Base-by-base conservation (phyloP, 768 basidiomycete species). In the Phylloporus sp. region DNA sequence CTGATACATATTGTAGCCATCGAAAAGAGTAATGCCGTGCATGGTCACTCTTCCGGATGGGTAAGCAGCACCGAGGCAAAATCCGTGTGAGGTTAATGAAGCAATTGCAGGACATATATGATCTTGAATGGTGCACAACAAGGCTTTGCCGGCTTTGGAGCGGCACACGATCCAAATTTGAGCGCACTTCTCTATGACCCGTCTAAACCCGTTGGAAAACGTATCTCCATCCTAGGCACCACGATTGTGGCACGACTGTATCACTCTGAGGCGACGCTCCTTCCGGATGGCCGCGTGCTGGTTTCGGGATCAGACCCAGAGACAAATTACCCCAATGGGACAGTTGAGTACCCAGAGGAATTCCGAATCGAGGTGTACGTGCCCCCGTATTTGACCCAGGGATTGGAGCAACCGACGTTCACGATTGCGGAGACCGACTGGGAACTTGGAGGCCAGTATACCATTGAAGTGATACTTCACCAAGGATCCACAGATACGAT, bases 321-420 rank as follows among this genome's bases (percentile, higher is more conserved):
- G 62, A 82, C 82, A 15, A 36, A 60, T 35, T 66, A 71, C 39
- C 61, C 73, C 23, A 64, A 73, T 27, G 65, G 65, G n/a, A 50
- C 71, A 10, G 47, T 56, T 49, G 74, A 72, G 31, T 86, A 81
- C 60, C 82, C 84, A 0, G 84, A 93, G 56, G 90, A 95, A 63
- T 85, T 90, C 69, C 79, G 91, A 12, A 79, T 78, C 56, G 77
- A 87, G 65, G 83, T 86, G 24, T 97, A 95, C 71, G 79, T 88
- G 59, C 95, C 95, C 6, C 90, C 88, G 15, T 97, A 95, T 68
- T 78, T 91, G 53, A 82, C 71, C 55, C 69, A 79, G 55, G 86
- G 86, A 10, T 70, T 76, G 54, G 65, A 56, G 5, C 86, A 85
- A 51, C 93, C 88, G 0, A 72, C 68, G 38, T 86, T 82, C 64